phyloP scores from a whole-genome alignment of 2,329 filamentous ascomycete genomes.

The Monosporascus ibericus region DNA sequence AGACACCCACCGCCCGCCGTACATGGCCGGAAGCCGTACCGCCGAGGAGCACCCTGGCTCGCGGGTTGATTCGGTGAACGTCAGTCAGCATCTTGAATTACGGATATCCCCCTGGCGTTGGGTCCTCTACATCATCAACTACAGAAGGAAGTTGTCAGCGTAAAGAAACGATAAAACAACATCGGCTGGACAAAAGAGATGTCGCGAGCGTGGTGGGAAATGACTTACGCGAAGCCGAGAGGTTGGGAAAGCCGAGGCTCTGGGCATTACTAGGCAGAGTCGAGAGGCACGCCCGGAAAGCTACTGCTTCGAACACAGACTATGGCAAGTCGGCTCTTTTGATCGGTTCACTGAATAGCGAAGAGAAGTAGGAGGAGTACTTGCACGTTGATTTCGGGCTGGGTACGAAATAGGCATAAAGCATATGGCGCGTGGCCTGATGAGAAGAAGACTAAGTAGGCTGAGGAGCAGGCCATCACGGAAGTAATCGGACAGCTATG shows the following conservation, averaged over 20 bases:
- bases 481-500: not conserved
- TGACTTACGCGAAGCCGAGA: not conserved
- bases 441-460: not conserved
- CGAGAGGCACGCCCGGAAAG: no score
- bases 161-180: not conserved
- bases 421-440: not conserved
- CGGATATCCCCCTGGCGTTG: conserved; percentile 2
- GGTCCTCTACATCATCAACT: conserved; percentile 5
- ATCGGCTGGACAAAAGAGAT: not conserved
- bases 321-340: not conserved
- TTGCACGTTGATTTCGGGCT: not conserved
- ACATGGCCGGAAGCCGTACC: conserved; percentile 9
- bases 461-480: not conserved
- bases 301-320: no score
- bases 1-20: conserved; percentile 10
- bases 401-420: not conserved
- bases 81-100: conserved; percentile 27
- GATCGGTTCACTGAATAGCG: not conserved
- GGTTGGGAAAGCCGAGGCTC: no score
- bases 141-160: conserved; percentile 1
- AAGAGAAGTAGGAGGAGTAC: not conserved
- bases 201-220: not conserved
- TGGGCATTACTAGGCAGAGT: no score
- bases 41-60: conserved; percentile 19
- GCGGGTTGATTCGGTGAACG: conserved; percentile 21